Evolutionary conservation across 2,329 filamentous ascomycete species (phyloP).

Genomic region (Cladobotryum protrusum): DNA sequence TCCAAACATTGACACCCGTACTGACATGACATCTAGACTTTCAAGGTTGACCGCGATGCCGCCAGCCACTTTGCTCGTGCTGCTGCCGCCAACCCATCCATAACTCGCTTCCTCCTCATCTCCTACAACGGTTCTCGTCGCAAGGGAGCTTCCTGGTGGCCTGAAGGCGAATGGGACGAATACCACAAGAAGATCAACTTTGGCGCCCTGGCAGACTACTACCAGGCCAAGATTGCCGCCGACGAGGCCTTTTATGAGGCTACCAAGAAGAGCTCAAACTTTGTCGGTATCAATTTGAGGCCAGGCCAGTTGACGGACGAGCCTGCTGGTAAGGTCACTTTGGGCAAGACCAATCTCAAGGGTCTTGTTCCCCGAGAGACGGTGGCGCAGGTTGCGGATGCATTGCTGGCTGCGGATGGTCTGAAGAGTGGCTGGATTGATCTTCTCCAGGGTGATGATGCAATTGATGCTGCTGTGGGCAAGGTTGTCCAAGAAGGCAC

Average conservation of each 20-base stretch:
- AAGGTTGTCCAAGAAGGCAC: slow-evolving; percentile 44
- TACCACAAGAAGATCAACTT: slow-evolving; percentile 35
- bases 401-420: slow-evolving; percentile 45
- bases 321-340: slow-evolving; percentile 39
- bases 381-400: slow-evolving; percentile 53
- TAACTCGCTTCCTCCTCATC: slow-evolving; percentile 59
- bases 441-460: slow-evolving; percentile 47
- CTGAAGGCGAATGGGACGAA: slow-evolving; percentile 42
- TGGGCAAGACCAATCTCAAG: slow-evolving; percentile 38
- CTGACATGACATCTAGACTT: slow-evolving; percentile 36
- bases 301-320: slow-evolving; percentile 46
- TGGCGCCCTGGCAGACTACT: slow-evolving; percentile 45
- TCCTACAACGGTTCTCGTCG: slow-evolving; percentile 54
- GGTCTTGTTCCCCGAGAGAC: slow-evolving; percentile 48
- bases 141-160: slow-evolving; percentile 49
- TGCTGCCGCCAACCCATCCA: slow-evolving; percentile 44
- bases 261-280: slow-evolving; percentile 33
- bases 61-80: slow-evolving; percentile 57
- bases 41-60: slow-evolving; percentile 56
- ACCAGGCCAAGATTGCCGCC: slow-evolving; percentile 53
- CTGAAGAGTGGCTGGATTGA: slow-evolving; percentile 49
- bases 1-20: background rate
- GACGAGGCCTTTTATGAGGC: slow-evolving; percentile 51
- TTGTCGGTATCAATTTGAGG: slow-evolving; percentile 48
- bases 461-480: slow-evolving; percentile 40